Base-by-base conservation (phyloP, 1,284 basidiomycete genomes). In the Ustilago tritici region DNA sequence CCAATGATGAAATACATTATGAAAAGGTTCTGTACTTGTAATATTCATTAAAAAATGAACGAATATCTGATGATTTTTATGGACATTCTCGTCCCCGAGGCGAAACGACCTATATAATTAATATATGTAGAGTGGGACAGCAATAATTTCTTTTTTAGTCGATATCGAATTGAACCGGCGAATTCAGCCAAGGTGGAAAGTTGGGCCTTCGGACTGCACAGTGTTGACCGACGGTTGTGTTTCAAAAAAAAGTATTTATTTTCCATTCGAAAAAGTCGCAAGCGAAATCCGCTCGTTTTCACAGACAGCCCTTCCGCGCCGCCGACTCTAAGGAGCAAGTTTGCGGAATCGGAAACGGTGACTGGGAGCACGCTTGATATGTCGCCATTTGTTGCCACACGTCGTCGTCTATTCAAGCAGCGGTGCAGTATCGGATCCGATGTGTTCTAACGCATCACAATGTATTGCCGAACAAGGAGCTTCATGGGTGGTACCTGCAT, bases 151-250 rank as follows among this genome's bases (percentile, higher is more conserved):
- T 34, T n/a, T 32, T 50, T 50, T 32, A 50, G 47, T 28, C 47
- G 28, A 50, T 32, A 31, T 54, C 34, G 31, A 50, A 50, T 32
- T 15, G 52, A 55, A 58, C 43, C 65, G 65, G 60, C 65, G 65
- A 68, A 58, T 62, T 47, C 23, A 55, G 65, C 65, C 60, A 61
- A 54, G 1, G 15, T 3, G 58, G 10, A 2, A 34, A 14, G 34
- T 19, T 19, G 28, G 41, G 54, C 47, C 47, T 50, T 56, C 55
- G 61, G 34, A 59, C 19, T 41, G 31, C n/a, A 36, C 9, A 23
- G 43, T 57, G 56, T 62, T 68, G 66, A 59, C 60, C 66, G 66
- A 62, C 56, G 66, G 59, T 49, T 61, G 53, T 38, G n/a, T 23
- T 50, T 59, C 17, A 31, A 52, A 23, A 23, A 23, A 23, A 23